Conservation (phyloP, 345 rosid species). For the Salix purpurea region DNA sequence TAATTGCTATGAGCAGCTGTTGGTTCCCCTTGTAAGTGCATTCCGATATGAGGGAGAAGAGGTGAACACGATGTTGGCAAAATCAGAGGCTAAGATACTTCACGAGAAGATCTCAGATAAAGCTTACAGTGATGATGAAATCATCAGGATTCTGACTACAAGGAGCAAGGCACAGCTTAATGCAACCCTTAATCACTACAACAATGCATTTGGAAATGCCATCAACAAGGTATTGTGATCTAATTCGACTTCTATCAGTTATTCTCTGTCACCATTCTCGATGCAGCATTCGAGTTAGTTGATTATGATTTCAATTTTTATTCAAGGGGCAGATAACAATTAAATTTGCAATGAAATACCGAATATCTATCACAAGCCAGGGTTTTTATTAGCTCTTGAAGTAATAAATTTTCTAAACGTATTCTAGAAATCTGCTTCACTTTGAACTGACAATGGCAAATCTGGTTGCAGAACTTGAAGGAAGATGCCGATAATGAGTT, state of each 20-base stretch:
- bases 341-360: not conserved
- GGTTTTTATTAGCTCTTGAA: not conserved
- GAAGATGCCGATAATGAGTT: slow-evolving; percentile 59
- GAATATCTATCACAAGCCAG: not conserved
- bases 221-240: slow-evolving; percentile 57
- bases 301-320: not conserved
- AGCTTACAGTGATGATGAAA: slow-evolving; percentile 68
- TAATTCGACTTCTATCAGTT: not conserved
- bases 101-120: slow-evolving; percentile 68
- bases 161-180: slow-evolving; percentile 77
- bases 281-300: not conserved
- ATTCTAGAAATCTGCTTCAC: not conserved
- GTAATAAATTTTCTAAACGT: not conserved
- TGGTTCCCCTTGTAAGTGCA: slow-evolving; percentile 75
- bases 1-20: slow-evolving; percentile 41
- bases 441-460: slow-evolving; percentile 7
- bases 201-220: slow-evolving; percentile 57
- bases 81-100: slow-evolving; percentile 76
- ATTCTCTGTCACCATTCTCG: not conserved
- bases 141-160: slow-evolving; percentile 75
- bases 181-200: slow-evolving; percentile 77
- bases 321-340: not conserved
- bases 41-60: slow-evolving; percentile 81
- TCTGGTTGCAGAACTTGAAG: slow-evolving; percentile 55
- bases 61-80: slow-evolving; percentile 63